Evolutionary conservation across 2,329 filamentous ascomycete genomes (phyloP).

Genomic region (Boeremia lycopersici): DNA sequence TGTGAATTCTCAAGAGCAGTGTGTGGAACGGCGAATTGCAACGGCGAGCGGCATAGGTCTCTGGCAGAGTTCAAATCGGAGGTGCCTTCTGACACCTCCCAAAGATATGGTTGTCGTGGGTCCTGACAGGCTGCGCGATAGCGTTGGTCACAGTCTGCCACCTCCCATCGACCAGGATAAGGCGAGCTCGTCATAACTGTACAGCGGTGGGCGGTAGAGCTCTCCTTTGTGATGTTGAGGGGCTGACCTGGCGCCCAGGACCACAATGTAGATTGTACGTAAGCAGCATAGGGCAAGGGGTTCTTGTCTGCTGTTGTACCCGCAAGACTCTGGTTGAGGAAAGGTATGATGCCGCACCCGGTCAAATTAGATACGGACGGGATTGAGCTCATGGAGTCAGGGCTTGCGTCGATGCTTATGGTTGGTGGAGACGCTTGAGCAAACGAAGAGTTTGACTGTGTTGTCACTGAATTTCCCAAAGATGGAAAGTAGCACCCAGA

Average conservation of each 20-base stretch:
- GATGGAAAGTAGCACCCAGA: constrained; percentile 62
- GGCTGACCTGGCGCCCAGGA: constrained; percentile 66
- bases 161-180: constrained; percentile 62
- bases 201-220: constrained; percentile 55
- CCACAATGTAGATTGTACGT: constrained; percentile 62
- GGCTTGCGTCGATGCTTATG: constrained; percentile 25
- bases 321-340: constrained; percentile 63
- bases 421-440: constrained; percentile 30
- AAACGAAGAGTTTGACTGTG: constrained; percentile 58
- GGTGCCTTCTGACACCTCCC: constrained; percentile 56
- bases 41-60: constrained; percentile 55
- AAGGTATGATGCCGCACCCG: constrained; percentile 65
- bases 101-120: constrained; percentile 60
- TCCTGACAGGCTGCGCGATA: constrained; percentile 64
- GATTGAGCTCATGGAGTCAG: constrained; percentile 32
- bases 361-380: constrained; percentile 51
- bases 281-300: constrained; percentile 56
- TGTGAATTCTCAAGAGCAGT: constrained; percentile 69
- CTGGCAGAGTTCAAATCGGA: constrained; percentile 53
- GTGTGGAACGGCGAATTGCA: constrained; percentile 63
- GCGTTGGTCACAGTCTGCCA: constrained; percentile 59
- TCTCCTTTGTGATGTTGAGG: constrained; percentile 49
- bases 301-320: constrained; percentile 58
- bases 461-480: constrained; percentile 48
- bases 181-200: constrained; percentile 57